Evolutionary conservation across 495 filamentous ascomycete genomes (phyloP), one percentile per base, ranked within the genome.

Genomic region (Talaromyces thailandensis): DNA sequence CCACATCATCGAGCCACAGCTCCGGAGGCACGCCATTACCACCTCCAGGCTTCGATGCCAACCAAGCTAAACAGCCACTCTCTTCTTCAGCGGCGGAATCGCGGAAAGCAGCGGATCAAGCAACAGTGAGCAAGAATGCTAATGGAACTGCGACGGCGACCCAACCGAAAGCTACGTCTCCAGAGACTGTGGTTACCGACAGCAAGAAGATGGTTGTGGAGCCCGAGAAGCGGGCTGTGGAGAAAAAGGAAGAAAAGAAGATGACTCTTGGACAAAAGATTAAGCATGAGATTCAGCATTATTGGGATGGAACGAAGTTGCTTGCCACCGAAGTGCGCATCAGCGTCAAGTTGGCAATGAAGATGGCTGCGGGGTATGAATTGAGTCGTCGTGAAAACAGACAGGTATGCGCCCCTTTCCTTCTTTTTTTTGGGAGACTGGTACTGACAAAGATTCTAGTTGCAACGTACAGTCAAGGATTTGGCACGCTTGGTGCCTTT

Each of bases 221-320:
- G 62, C 72, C 75, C 3, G 78, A 82, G 40, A 81, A 84, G 68
- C 84, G 83, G 67, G 69, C 74, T 9, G 74, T 72, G 21, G 84
- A 84, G 61, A 86, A 73, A 91, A 93, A 92, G 71, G 89, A 89
- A 62, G 80, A 87, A 71, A 89, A 88, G 76, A 95, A 94, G 67
- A 77, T 96, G 76, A 96, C 95, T 0, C 43, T 98, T 3, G 86
- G 83, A 72, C 91, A 97, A 70, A 96, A 92, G 79, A 82, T 98
- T 67, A 98, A 96, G 81, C 90, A 90, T 70, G 94, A 98, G 71
- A 79, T 80, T 16, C 83, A 87, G 64, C 94, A 99, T 73, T 99
- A 98, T 77, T 98, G 94, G 94, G 94, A 99, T 81, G 94, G 94
- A 40, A 99, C 93, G n/a, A 99, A 99, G 75, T 79, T 99, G 64